Evolutionary conservation across 2,329 filamentous ascomycete species (phyloP).

Genomic region (Pezizomycotina sp.): DNA sequence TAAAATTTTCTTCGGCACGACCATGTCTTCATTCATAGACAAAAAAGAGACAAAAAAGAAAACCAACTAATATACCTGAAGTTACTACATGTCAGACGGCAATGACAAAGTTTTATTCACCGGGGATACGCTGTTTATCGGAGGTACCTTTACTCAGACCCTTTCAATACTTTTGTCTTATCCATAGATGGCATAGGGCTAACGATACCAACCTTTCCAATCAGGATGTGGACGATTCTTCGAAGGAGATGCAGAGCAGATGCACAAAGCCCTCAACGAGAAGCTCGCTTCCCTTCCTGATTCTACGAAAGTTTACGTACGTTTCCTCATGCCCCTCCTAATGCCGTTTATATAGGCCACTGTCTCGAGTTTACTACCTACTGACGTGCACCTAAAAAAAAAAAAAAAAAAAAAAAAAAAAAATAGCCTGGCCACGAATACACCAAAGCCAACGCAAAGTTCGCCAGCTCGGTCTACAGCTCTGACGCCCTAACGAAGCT

Average conservation of each 20-base stretch:
- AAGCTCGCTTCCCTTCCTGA: conserved; percentile 65
- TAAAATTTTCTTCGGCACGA: no score
- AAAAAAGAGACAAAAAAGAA: no score
- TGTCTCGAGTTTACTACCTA: neutral
- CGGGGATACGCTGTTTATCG: conserved; percentile 90
- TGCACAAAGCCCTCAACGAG: conserved; percentile 84
- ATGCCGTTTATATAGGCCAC: neutral
- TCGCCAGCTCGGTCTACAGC: conserved; percentile 58
- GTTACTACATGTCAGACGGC: conserved; percentile 75
- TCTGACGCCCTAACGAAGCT: conserved; percentile 62
- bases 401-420: no score
- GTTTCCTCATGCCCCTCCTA: conserved; percentile 26
- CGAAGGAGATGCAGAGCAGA: conserved; percentile 74
- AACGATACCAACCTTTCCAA: neutral
- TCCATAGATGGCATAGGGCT: neutral
- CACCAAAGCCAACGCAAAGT: conserved; percentile 91
- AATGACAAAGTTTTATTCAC: conserved; percentile 72
- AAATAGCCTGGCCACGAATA: conserved; percentile 65
- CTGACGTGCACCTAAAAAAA: conserved; percentile 11
- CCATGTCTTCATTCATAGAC: no score
- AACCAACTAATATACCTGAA: no score
- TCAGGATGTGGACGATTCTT: conserved; percentile 88
- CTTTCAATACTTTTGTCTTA: neutral
- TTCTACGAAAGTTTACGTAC: conserved; percentile 78
- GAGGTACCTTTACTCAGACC: conserved; percentile 38